These are phyloP conservation scores for Geotrichum phurueaensis DNA, from an alignment of 1,139 yeast species.

Conservation along the genomic window DNA sequence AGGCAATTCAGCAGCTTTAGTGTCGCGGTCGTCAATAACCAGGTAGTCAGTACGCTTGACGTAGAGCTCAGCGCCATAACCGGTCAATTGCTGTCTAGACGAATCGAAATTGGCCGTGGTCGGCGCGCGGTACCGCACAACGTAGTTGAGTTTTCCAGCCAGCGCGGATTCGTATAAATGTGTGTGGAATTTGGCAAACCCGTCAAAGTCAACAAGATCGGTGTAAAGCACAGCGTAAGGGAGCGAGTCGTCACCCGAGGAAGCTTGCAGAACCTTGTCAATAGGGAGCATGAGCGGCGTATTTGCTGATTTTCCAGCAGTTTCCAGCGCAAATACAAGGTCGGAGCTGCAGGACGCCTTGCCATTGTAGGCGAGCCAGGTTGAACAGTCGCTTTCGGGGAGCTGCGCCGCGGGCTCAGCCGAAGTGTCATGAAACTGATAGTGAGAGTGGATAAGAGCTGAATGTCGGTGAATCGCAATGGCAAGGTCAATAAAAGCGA, in stretches of 20 bases:
- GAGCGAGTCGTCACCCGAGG: slow-evolving; percentile 33
- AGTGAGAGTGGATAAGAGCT: slow-evolving; percentile 63
- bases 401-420: slow-evolving; percentile 20
- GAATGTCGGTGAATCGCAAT: slow-evolving; percentile 49
- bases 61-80: slow-evolving; percentile 62
- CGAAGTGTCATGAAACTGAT: slow-evolving; percentile 42
- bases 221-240: slow-evolving; percentile 46
- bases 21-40: slow-evolving; percentile 55
- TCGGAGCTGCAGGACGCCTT: slow-evolving; percentile 55
- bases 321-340: slow-evolving; percentile 63
- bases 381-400: slow-evolving; percentile 28
- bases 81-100: slow-evolving; percentile 43
- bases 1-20: slow-evolving; percentile 20
- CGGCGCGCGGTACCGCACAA: slow-evolving; percentile 62
- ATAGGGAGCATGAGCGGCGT: slow-evolving; percentile 38
- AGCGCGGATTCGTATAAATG: slow-evolving; percentile 56
- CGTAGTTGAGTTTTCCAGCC: slow-evolving; percentile 62
- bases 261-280: slow-evolving; percentile 55
- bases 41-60: slow-evolving; percentile 59
- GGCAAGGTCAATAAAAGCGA: slow-evolving; percentile 45
- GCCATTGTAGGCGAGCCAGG: slow-evolving; percentile 51
- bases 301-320: slow-evolving; percentile 27
- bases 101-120: slow-evolving; percentile 7
- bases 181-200: slow-evolving; percentile 53
- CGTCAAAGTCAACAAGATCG: slow-evolving; percentile 40